Evolutionary conservation across 2,329 filamentous ascomycete species (phyloP), one percentile per base, ranked within the genome.

Genomic region (Phoma herbarum): DNA sequence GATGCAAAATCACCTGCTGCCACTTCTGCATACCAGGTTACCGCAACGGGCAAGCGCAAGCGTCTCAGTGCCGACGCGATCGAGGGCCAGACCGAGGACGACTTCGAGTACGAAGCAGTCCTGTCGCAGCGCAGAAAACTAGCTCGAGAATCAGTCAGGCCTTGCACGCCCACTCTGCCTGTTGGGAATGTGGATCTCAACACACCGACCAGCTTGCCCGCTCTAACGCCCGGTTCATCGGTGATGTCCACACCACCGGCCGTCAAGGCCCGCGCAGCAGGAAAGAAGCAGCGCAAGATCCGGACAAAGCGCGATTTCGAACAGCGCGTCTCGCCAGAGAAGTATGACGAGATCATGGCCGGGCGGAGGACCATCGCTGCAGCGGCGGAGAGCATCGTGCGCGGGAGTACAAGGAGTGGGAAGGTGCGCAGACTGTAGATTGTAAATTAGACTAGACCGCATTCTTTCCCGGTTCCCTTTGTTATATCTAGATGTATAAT

Each of bases 321-420:
- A 25, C 48, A 52, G 43, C 44, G 52, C 28, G 55, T 57, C 2
- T 29, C 35, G 23, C 49, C 37, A 4, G 49, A 58, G 44, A 45
- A 9, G 20, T 49, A 31, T 12, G 20, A 10, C 1, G 16, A 53
- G 37, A 35, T 49, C 18, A 49, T 49, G 37, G n/a, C 22, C 4
- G n/a, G 12, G 44, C 47, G 55, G 11, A 37, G 10, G 3, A 52
- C 9, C 16, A 10, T 2, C 3, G 2, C 16, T 18, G 49, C 35
- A 9, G 44, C 28, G 1, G 22, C 52, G 2, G 44, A 44, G 29
- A 31, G 18, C 7, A 12, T 57, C 5, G 4, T 4, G 22, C 20
- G 48, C 4, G 22, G 55, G 9, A 52, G 20, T 3, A 58, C 43
- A 12, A 26, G 55, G 20, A 58, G 55, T 18, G 44, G 43, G 1